Evolutionary conservation across 2,329 filamentous ascomycete species (phyloP), one percentile per base, ranked within the genome.

Genomic region (Calonectria hawksworthii): DNA sequence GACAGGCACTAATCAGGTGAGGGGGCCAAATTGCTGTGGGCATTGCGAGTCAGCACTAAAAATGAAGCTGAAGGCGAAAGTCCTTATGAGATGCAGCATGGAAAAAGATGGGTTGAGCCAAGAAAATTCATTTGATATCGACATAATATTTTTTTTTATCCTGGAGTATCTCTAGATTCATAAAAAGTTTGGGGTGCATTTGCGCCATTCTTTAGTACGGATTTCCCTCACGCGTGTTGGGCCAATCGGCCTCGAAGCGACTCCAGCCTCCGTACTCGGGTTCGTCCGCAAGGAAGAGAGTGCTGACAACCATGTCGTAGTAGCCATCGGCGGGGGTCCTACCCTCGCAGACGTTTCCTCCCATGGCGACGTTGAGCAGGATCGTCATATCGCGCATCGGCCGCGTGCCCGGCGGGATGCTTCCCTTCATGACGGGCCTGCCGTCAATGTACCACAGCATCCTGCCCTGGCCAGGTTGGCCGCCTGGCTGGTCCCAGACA

Each of bases 371-470:
- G 73, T 92, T 92, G 23, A 92, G 86, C 74, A 92, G 82, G 11
- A 92, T 83, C 23, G 87, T 87, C 83, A 88, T 92, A 32, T 92
- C 90, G 70, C 88, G 87, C 83, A 92, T 86, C 8, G 88, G 86
- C 16, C 91, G 84, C 3, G 89, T 91, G 0, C 90, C 90, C 2
- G 80, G 77, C 0, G 91, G 91, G 30, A 91, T 89, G 3, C 82
- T 78, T 0, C 86, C 90, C 82, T 89, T 91, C 90, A 92, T 92
- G 1, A 92, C 88, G 0, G 89, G 85, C 41, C 84, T 81, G 0
- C 89, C 89, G 77, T 92, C 90, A 69, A 92, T 89, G 78, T 91
- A 92, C 91, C 91, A 92, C 1, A 92, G 82, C 82, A 91, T 83
- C 47, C 87, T 82, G 3, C 85, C 90, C 83, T 87, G 84, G 11